phyloP scores from a whole-genome alignment of 2,329 filamentous ascomycete genomes.

The Colletotrichum truncatum region DNA sequence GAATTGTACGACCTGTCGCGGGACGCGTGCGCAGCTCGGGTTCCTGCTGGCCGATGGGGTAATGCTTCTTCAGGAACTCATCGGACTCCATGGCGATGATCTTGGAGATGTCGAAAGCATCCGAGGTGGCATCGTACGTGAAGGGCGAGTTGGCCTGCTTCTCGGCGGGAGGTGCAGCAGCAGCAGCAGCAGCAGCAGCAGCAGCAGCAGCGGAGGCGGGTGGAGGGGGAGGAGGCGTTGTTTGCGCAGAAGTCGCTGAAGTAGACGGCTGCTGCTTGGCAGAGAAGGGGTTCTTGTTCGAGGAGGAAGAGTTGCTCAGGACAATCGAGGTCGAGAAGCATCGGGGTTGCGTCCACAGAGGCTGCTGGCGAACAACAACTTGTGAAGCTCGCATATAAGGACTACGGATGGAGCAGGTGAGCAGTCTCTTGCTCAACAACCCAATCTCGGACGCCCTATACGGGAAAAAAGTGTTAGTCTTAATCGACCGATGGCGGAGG shows the following conservation, averaged over 20 bases:
- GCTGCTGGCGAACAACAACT: slow-evolving; percentile 6
- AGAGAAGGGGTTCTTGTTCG: background rate
- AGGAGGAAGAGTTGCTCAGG: background rate
- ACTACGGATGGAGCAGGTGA: slow-evolving; percentile 21
- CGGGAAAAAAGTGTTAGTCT: background rate
- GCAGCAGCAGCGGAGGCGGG: too few species aligned
- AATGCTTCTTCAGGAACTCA: slow-evolving; percentile 32
- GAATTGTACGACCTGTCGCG: slow-evolving; percentile 53
- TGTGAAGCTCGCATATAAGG: background rate
- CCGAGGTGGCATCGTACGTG: slow-evolving; percentile 30
- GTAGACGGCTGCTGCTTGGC: background rate
- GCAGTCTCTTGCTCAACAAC: slow-evolving; percentile 25
- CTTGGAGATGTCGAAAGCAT: slow-evolving; percentile 42
- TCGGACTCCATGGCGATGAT: slow-evolving; percentile 44
- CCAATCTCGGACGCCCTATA: slow-evolving; percentile 29
- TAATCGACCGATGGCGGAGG: background rate
- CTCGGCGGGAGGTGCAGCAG: background rate
- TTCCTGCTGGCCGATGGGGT: slow-evolving; percentile 26
- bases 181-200: too few species aligned
- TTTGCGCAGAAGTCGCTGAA: background rate
- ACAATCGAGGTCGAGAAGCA: slow-evolving; percentile 11
- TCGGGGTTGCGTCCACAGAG: slow-evolving; percentile 6
- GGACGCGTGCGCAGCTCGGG: slow-evolving; percentile 49
- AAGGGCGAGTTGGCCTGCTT: background rate
- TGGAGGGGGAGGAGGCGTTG: slow-evolving; percentile 5